These are phyloP conservation scores for Phytophthora rubi DNA, from an alignment of 352 stramenopile species.

Conservation along the genomic window DNA sequence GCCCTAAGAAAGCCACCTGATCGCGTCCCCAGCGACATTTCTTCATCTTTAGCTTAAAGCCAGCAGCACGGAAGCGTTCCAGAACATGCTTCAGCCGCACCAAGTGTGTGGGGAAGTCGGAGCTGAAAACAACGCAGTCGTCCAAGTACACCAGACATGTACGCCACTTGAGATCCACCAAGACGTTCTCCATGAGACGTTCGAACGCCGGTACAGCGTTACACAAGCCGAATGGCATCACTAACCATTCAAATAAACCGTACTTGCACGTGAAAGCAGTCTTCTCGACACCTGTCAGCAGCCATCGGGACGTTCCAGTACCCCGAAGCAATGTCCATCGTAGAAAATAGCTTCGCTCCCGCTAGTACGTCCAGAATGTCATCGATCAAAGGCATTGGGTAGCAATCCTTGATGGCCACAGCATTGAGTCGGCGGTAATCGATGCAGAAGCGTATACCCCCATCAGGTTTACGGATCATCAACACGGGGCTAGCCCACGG, in stretches of 20 bases:
- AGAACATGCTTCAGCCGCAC: background rate
- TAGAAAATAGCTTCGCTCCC: constrained; percentile 8
- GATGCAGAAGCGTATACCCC: constrained; percentile 22
- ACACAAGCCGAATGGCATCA: constrained; percentile 3
- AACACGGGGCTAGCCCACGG: background rate
- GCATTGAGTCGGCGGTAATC: constrained; percentile 17
- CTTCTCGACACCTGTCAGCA: background rate
- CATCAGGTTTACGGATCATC: background rate
- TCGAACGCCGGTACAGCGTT: no score
- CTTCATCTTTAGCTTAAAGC: constrained; percentile 15
- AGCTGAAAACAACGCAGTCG: background rate
- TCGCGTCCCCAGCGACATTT: constrained; percentile 8
- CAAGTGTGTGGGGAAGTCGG: constrained; percentile 7
- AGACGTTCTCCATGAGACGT: no score
- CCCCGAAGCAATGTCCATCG: background rate
- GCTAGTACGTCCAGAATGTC: constrained; percentile 15
- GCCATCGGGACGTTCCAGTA: constrained; percentile 9
- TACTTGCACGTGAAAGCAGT: constrained; percentile 12
- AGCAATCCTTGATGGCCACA: constrained; percentile 12
- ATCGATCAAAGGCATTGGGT: constrained; percentile 14
- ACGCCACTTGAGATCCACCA: no score
- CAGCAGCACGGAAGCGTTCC: background rate
- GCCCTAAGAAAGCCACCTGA: constrained; percentile 9
- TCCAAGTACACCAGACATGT: no score
- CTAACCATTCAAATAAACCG: background rate